Conservation (phyloP, 495 filamentous ascomycete species). For the Penicillium paxilli region DNA sequence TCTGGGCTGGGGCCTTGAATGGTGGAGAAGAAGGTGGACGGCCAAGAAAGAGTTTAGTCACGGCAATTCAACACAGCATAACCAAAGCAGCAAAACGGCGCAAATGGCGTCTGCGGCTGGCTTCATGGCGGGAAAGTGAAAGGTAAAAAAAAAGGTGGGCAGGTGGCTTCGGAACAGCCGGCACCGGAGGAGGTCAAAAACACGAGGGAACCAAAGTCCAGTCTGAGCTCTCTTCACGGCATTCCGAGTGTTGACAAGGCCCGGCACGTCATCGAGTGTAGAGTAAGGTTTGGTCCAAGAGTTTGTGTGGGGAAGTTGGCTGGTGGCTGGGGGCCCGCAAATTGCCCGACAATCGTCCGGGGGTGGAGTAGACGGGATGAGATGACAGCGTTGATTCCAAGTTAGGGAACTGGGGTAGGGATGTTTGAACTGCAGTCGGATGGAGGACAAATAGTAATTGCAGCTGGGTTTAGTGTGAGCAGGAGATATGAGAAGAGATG, state of each 20-base stretch:
- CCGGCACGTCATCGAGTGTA: slow-evolving; percentile 14
- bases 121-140: no score
- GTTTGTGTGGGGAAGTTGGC: slow-evolving; percentile 14
- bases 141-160: no score
- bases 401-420: neutral
- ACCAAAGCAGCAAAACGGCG: no score
- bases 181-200: neutral
- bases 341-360: slow-evolving; percentile 17
- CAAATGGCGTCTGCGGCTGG: neutral
- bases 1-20: neutral
- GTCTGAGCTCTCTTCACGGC: neutral
- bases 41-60: neutral
- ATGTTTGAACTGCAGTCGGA: neutral
- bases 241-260: neutral
- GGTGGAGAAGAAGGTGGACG: neutral
- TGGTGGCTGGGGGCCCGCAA: slow-evolving; percentile 5
- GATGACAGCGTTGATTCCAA: neutral
- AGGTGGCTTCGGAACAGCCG: neutral
- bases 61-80: no score
- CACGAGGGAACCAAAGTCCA: neutral
- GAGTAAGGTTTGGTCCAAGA: slow-evolving; percentile 6
- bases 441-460: no score
- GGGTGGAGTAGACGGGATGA: neutral
- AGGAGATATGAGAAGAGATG: neutral
- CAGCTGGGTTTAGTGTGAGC: neutral